Evolutionary conservation across 306 rosid species (phyloP), one percentile per base, ranked within the genome.

Genomic region (Medicago arabica): DNA sequence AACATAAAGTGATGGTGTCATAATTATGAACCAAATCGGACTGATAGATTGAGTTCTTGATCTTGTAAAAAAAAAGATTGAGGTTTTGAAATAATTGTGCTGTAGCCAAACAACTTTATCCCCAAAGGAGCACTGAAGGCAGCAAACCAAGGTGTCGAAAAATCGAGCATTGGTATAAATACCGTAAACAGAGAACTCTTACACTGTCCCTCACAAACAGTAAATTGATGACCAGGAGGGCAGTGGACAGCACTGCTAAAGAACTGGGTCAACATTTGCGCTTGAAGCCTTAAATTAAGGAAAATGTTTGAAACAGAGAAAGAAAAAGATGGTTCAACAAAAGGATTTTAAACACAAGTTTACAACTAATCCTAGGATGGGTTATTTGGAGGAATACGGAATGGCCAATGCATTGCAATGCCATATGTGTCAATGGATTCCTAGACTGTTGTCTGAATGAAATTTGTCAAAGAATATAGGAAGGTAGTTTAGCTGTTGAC

Each of bases 381-480:
- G 41, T 28, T 13, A 8, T 25, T 60, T 31, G 40, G 67, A 28
- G 12, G 43, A 55, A 38, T 54, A 13, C 13, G 4, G 38, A 14
- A 38, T 60, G 31, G 38, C 66, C 53, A 38, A 31, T 55, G 14
- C 66, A 18, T 21, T 38, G 6, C 76, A 72, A 39, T 19, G 15
- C 25, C n/a, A 36, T 58, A 7, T 17, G 28, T 38, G 49, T n/a
- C 49, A 51, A 19, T 19, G 47, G 38, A 64, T 34, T 17, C 17
- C 36, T 17, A 54, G 40, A 53, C 43, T 40, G 41, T 13, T 57
- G 54, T 39, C n/a, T 13, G 49, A 38, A 38, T 6, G 9, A 55
- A 19, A 4, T 72, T 19, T 55, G 39, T 72, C 54, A 7, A 19
- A 40, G 76, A 39, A n/a, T 36, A 50, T 55, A 18, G 21, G 66